Conservation (phyloP, 78 protist species). For the slime mould (Dictyostelium discoideum) region dicty_2.7 NC_007089.4:4256501-4257000, state of each 20-base stretch:
- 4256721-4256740: constrained; percentile 75
- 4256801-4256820: constrained; percentile 64
- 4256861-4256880: not conserved
- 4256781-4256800: constrained; percentile 61
- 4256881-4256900: too few species aligned
- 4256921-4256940: not conserved
- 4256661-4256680: constrained; percentile 85
- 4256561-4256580: too few species aligned
- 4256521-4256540: too few species aligned
- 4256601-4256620: constrained; percentile 85
- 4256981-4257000: too few species aligned
- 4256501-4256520: too few species aligned
- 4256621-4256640: constrained; percentile 86
- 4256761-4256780: constrained; percentile 74
- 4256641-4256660: constrained; percentile 89
- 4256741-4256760: constrained; percentile 86
- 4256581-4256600: constrained; percentile 85
- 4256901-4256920: not conserved
- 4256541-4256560: too few species aligned
- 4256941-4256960: not conserved
- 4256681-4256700: constrained; percentile 85
- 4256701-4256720: constrained; percentile 86
- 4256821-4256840: constrained; percentile 68
- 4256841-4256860: not conserved
- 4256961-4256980: too few species aligned